Base-by-base conservation (phyloP, 2,329 filamentous ascomycete species). In the Stagonosporopsis vannaccii region DNA sequence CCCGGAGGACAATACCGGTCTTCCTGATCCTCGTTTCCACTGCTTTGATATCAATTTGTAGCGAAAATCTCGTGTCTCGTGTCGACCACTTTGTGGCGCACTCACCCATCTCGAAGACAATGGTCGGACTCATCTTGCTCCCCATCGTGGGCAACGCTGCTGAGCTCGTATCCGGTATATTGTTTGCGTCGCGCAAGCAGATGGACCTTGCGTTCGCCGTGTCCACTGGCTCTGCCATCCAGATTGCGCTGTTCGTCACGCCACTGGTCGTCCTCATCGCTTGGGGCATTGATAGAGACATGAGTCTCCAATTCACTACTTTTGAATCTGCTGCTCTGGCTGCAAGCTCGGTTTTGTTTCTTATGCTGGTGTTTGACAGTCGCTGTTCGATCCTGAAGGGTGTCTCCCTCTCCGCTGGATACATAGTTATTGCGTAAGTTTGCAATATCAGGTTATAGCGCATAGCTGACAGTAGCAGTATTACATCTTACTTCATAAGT, bases 251-350 rank as follows among this genome's bases (percentile, higher is more conserved):
- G 26, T 74, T 86, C 42, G 82, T 86, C 26, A 72, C 85, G 51
- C 85, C 84, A 2, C 66, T 87, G 22, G 78, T 83, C 63, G 81
- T 87, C n/a, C 76, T 86, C 28, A 76, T 86, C 48, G 84, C 82
- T 44, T 87, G 85, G 85, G 78, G 77, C 35, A 81, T 82, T 44
- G 81, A 82, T 35, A 77, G 81, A 7, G 76, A 83, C 30, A 85
- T 88, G 90, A 90, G 85, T 26, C 82, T 95, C 12, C 87, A 87
- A 69, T 92, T 96, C 71, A 90, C 93, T 70, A 85, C 87, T 1
- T 96, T 96, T 78, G 90, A 96, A 76, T 86, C 95, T 5, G 87
- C 80, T 6, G 73, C 84, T 3, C 72, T 87, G 2, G 36, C 41
- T n/a, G 50, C 42, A 33, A 60, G 56, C 43, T 50, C 56, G 15